phyloP scores from a whole-genome alignment of 1,284 basidiomycete species.

The Moesziomyces sp. region DNA sequence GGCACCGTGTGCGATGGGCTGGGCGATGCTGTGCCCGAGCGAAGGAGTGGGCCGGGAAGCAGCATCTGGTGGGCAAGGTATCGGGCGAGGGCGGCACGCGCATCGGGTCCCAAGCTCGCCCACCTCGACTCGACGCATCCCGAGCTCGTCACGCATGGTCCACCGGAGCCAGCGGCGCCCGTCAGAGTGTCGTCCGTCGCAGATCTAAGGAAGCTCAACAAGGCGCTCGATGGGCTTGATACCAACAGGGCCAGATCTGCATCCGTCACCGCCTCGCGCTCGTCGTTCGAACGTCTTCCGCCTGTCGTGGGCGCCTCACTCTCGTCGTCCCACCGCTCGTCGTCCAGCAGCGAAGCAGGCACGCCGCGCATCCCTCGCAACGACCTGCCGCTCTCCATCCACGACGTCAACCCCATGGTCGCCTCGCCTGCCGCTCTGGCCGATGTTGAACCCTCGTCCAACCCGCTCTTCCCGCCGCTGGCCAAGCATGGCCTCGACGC shows the following conservation, averaged over 20 bases:
- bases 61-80: conserved; percentile 60
- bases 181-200: conserved; percentile 40
- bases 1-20: conserved; percentile 53
- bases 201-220: conserved; percentile 38
- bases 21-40: conserved; percentile 41
- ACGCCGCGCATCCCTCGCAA: conserved; percentile 21
- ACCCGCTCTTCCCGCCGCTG: conserved; percentile 9
- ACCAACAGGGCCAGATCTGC: conserved; percentile 26
- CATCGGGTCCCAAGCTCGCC: conserved; percentile 21
- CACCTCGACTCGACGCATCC: conserved; percentile 2
- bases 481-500: neutral
- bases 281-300: conserved; percentile 8
- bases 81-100: conserved; percentile 38
- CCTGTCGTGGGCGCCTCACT: conserved; percentile 4
- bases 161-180: conserved; percentile 32
- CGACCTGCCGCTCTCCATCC: conserved; percentile 36
- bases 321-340: conserved; percentile 24
- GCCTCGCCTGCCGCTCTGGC: conserved; percentile 11
- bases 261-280: conserved; percentile 12
- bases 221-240: conserved; percentile 31
- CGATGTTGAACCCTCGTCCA: conserved; percentile 11
- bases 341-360: conserved; percentile 21
- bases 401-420: conserved; percentile 22
- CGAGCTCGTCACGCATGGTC: conserved; percentile 11
- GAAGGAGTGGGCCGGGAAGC: conserved; percentile 58